Evolutionary conservation across 2,329 filamentous ascomycete species (phyloP).

Genomic region (Exutisphaerella laricina): DNA sequence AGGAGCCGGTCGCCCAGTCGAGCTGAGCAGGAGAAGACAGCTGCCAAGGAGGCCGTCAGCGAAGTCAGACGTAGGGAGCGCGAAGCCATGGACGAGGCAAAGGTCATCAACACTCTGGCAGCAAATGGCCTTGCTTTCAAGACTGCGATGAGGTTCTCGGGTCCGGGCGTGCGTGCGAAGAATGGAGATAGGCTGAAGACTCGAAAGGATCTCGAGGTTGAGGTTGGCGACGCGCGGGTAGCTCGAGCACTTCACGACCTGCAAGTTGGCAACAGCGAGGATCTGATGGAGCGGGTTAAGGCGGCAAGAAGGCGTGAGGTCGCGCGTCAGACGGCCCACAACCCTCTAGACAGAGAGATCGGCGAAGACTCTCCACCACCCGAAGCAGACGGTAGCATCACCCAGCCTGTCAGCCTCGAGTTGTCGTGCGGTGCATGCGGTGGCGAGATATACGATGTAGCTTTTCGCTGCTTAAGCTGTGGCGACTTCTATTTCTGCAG

Average conservation of each 20-base stretch:
- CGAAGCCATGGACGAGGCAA: not conserved
- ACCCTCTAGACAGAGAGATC: not conserved
- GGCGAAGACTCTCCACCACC: not conserved
- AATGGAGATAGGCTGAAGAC: constrained; percentile 1
- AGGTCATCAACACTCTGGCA: constrained; percentile 2
- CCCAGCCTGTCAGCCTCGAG: not conserved
- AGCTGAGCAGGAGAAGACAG: not conserved
- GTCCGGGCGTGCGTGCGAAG: constrained; percentile 3
- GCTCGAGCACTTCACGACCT: not conserved
- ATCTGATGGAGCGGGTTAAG: not conserved
- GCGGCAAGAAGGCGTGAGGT: not conserved
- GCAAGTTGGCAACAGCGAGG: not conserved
- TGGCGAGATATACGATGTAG: not conserved
- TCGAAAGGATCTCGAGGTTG: not conserved
- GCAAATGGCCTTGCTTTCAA: not conserved
- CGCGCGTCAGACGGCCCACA: not conserved
- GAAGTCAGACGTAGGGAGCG: not conserved
- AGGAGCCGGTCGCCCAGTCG: not conserved
- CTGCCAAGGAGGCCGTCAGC: no score
- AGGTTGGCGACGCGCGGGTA: not conserved
- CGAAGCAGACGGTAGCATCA: not conserved
- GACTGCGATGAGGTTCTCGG: not conserved
- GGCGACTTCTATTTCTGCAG: not conserved
- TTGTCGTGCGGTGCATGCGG: not conserved
- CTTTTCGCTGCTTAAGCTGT: not conserved